Evolutionary conservation across 129 eudicot species (phyloP), one percentile per base, ranked within the genome.

Genomic region (Tagetes erecta): DNA sequence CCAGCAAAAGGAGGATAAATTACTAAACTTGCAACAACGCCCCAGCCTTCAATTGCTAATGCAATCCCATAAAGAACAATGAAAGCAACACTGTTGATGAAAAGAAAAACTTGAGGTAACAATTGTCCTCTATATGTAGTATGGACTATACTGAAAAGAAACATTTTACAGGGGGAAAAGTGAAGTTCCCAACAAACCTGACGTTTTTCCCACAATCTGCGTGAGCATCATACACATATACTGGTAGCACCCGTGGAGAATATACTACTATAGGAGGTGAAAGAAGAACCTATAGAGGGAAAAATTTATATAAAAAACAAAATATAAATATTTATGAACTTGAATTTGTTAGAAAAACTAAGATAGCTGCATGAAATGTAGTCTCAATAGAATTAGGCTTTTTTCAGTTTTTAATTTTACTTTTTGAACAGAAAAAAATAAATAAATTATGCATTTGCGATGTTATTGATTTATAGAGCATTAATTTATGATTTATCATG

Each of bases 221-320:
- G 85, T 95, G 99, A 72, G 99, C 97, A 81, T 95, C 99, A 45
- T 95, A 95, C 31, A 95, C 96, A 65, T 95, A 95, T 57, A 95
- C 99, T 46, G 99, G 99, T 38, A 95, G 83, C 60, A 95, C 99
- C 34, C 99, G 88, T 20, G 97, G 99, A 66, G 99, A 95, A 83
- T 95, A 95, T 56, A 95, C 99, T 42, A 91, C 99, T 67, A 95
- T 95, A n/a, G 99, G 99, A 72, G 99, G 99, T 70, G 99, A 95
- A 79, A 95, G 96, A 77, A 95, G 97, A 75, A 95, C 99, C 99
- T 95, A 82, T 2, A 63, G 83, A 68, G 62, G 80, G 70, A 45
- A 10, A 41, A 68, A 10, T 11, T 55, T 14, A 14, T 69, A 67
- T 42, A n/a, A 37, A 27, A 51, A 49, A 27, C 20, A 8, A 42